Base-by-base conservation (phyloP, 2,329 filamentous ascomycete genomes). In the Aspergillus clavatus region DNA sequence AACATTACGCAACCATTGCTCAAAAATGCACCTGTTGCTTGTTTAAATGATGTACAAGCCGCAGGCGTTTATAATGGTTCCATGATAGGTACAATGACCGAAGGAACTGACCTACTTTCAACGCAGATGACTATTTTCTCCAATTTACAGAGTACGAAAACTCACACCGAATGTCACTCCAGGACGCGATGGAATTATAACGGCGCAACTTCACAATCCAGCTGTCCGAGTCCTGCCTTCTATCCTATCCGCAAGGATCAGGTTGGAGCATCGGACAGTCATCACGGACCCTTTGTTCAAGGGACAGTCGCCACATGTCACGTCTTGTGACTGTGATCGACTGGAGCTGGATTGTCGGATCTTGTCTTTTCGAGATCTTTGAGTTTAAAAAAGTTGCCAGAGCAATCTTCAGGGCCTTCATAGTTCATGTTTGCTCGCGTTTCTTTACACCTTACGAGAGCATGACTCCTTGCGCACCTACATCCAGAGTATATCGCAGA, bases 391-490 rank as follows among this genome's bases (percentile, higher is more conserved):
- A 51, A 54, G 58, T 69, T 70, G 68, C 67, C 50, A 70, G 58
- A 70, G 48, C 43, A 66, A 70, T 38, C 29, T 43, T 43, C 47
- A 69, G 68, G 61, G 65, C 68, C 68, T 70, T 70, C 68, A 71
- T 71, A 71, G 68, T 71, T 70, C 68, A 68, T 71, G 68, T 61
- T 65, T 63, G 53, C 61, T 59, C 54, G 54, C 53, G 51, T 58
- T 46, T 52, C 51, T 53, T 40, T 48, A 44, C 41, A 45, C 51
- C 52, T 48, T 59, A 71, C 66, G 62, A 70, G 66, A 68, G 66
- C 67, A 70, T 70, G 68, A 70, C 68, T 71, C 68, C 68, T 69
- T 70, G 68, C 61, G 68, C 67, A 65, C 63, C 64, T 68, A 69
- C 62, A 68, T 62, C 39, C 29, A 21, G 3, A 35, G 11, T 4